Base-by-base conservation (phyloP, 2,329 filamentous ascomycete genomes). In the Alternaria burnsii region DNA sequence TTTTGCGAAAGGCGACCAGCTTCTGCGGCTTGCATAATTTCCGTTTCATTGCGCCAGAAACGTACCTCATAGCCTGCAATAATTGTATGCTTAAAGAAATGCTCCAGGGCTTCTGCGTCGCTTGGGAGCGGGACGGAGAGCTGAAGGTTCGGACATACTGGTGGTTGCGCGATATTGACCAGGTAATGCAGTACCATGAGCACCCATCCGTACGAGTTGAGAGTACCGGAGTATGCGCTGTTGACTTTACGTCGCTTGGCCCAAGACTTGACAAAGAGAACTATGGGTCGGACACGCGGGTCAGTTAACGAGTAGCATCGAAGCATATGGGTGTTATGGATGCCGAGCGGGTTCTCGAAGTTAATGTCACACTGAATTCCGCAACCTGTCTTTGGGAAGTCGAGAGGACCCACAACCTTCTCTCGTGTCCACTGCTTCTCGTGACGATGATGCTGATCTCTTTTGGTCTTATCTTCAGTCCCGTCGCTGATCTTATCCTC, bases 351-450 rank as follows among this genome's bases (percentile, higher is more conserved):
- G 18, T 93, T 93, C 1, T 91, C 91, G 75, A 97, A 97, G 77
- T 97, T 97, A 82, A 97, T 92, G 74, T 97, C 93, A 75, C 92
- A 95, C 74, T 94, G 91, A 14, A 94, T 91, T n/a, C 93, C 93
- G 28, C 90, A 86, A 4, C 89, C 89, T 9, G 83, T 82, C 71
- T 92, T 92, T 6, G 91, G 91, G 59, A 94, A 94, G 75, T 95
- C 92, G 2, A 96, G 85, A 11, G 82, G 82, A 0, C 82, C 82
- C 11, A 78, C 72, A 20, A 76, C 76, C 58, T 81, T 82, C 62
- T 84, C 83, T 20, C 83, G 79, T 1, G 75, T 72, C 82, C 82
- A 84, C 9, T 68, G 55, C 47, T 70, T 77, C 28, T 76, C 74
- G 2, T 58, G 46, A 26, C 68, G 75, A 26, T 63, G 63, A 16